Conservation (phyloP, 495 filamentous ascomycete species). For the Podospora sp. region DNA sequence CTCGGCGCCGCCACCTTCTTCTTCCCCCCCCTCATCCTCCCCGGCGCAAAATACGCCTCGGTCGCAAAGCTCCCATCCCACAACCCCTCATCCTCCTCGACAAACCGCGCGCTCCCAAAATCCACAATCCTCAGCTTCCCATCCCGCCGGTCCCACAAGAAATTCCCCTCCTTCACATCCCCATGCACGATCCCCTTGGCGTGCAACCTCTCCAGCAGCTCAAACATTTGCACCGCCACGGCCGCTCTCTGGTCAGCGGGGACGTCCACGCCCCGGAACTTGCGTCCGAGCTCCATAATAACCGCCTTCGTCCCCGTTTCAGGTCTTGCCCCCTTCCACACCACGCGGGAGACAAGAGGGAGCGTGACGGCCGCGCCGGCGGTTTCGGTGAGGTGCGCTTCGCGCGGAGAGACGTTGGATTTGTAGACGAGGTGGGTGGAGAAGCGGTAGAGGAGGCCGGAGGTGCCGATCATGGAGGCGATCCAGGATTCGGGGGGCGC, state of each 20-base stretch:
- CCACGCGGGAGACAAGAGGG: conserved; percentile 16
- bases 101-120: conserved; percentile 19
- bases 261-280: conserved; percentile 10
- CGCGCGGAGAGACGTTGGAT: conserved; percentile 22
- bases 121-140: conserved; percentile 18
- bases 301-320: conserved; percentile 19
- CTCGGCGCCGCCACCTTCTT: conserved; percentile 14
- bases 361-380: conserved; percentile 23
- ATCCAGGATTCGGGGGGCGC: conserved; percentile 25
- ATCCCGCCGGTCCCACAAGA: conserved; percentile 79
- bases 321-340: conserved; percentile 17
- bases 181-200: conserved; percentile 75
- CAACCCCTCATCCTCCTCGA: conserved; percentile 3
- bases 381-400: conserved; percentile 24
- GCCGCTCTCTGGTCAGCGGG: not conserved
- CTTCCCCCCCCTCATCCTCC: not conserved
- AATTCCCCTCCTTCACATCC: conserved; percentile 93
- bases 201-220: conserved; percentile 53
- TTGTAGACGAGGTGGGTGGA: conserved; percentile 24
- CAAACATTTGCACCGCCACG: conserved; percentile 25
- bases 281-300: conserved; percentile 24
- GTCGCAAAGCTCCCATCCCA: conserved; percentile 20
- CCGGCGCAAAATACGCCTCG: conserved; percentile 20
- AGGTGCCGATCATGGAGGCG: conserved; percentile 24
- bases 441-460: conserved; percentile 24